phyloP scores from a whole-genome alignment of 2,329 filamentous ascomycete genomes.

The Epichloe elymi region DNA sequence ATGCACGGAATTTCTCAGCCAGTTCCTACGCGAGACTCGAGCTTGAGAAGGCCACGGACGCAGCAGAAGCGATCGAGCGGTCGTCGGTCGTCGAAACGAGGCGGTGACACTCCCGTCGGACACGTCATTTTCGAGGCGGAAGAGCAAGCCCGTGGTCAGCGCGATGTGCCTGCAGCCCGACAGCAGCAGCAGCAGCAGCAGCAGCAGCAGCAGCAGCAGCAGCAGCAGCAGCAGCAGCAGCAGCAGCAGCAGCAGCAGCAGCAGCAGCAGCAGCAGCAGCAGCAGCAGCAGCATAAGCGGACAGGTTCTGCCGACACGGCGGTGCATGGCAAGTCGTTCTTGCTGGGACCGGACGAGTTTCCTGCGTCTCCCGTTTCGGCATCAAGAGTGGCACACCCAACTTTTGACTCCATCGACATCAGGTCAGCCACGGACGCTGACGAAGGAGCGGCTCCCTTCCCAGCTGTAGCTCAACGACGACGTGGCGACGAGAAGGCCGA shows the following conservation, averaged over 20 bases:
- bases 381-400: constrained; percentile 8
- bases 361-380: constrained; percentile 9
- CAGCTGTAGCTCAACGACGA: constrained; percentile 50
- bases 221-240: constrained; percentile 4
- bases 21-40: constrained; percentile 58
- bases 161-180: neutral
- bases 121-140: constrained; percentile 31
- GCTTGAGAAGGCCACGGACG: constrained; percentile 43
- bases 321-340: constrained; percentile 8
- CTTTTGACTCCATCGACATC: constrained; percentile 14
- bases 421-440: constrained; percentile 30
- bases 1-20: constrained; percentile 28
- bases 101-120: constrained; percentile 25
- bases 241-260: constrained; percentile 4
- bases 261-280: constrained; percentile 5
- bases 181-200: neutral
- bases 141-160: constrained; percentile 14
- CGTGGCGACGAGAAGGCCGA: constrained; percentile 37
- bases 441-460: constrained; percentile 59
- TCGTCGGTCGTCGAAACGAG: constrained; percentile 35
- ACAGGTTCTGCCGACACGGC: constrained; percentile 5
- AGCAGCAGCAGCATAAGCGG: neutral
- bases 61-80: constrained; percentile 39
- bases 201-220: constrained; percentile 1
- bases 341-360: constrained; percentile 13